Conservation (phyloP, 345 rosid species). For the Anastatica hierochuntica region DNA sequence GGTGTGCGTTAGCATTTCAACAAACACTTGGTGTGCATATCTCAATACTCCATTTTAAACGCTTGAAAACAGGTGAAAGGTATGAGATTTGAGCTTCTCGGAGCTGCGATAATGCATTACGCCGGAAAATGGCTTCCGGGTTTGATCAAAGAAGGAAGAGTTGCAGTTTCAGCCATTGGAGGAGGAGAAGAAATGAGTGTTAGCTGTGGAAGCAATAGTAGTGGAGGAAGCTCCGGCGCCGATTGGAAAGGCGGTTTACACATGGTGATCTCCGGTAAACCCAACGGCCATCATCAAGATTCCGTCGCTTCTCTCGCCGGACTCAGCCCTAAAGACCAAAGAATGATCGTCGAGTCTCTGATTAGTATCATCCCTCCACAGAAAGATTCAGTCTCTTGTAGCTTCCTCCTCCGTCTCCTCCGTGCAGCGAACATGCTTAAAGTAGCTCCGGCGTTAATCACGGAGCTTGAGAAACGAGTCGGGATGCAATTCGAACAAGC, state of each 20-base stretch:
- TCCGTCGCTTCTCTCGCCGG: conserved; percentile 19
- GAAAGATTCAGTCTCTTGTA: conserved; percentile 75
- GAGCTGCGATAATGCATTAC: conserved; percentile 80
- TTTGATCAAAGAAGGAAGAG: conserved; percentile 46
- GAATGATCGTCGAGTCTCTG: conserved; percentile 81
- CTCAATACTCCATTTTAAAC: not conserved
- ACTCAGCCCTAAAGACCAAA: conserved; percentile 55
- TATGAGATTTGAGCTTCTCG: conserved; percentile 82
- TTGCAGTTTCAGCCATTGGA: conserved; percentile 14
- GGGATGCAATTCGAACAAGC: conserved; percentile 99
- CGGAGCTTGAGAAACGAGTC: conserved; percentile 83
- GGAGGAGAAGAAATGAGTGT: conserved; percentile 50
- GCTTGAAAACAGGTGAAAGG: conserved; percentile 48
- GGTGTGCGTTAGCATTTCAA: not conserved
- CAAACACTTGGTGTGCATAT: conserved; percentile 2
- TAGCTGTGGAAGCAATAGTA: conserved; percentile 41
- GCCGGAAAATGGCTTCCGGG: conserved; percentile 85
- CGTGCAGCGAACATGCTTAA: conserved; percentile 73
- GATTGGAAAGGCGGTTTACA: conserved; percentile 92
- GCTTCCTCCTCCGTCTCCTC: conserved; percentile 80
- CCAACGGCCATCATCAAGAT: conserved; percentile 41
- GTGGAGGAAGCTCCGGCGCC: conserved; percentile 35
- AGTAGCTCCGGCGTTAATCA: conserved; percentile 86
- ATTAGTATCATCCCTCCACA: conserved; percentile 89
- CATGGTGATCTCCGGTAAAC: conserved; percentile 56